phyloP scores from a whole-genome alignment of 2,329 filamentous ascomycete species.

The Trichoderma hamatum region DNA sequence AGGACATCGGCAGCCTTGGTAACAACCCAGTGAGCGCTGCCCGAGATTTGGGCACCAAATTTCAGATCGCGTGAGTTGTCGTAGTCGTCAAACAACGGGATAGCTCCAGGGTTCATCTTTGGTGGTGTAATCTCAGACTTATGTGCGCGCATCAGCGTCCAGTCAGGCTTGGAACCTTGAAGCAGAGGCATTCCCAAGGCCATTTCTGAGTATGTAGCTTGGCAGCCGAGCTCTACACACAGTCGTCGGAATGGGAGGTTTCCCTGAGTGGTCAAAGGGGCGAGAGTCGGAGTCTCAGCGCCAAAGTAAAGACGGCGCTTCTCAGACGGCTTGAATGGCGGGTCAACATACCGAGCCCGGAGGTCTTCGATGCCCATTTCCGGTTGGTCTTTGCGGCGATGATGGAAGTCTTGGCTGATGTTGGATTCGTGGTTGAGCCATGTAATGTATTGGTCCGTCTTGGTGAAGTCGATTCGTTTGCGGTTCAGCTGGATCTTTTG shows the following conservation, averaged over 20 bases:
- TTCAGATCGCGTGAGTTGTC: constrained; percentile 80
- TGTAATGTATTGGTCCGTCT: constrained; percentile 73
- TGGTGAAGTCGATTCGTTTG: constrained; percentile 69
- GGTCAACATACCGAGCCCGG: constrained; percentile 79
- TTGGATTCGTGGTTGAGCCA: constrained; percentile 72
- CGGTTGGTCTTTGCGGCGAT: constrained; percentile 48
- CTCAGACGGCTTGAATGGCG: constrained; percentile 86
- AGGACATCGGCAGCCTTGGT: constrained; percentile 86
- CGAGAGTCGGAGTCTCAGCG: constrained; percentile 88
- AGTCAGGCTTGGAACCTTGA: constrained; percentile 88
- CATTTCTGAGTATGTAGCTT: constrained; percentile 98
- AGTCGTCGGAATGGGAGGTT: constrained; percentile 93
- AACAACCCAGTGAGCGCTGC: constrained; percentile 87
- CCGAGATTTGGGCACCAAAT: constrained; percentile 91
- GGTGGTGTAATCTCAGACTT: constrained; percentile 78
- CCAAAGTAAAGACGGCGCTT: constrained; percentile 95
- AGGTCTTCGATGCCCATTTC: constrained; percentile 64
- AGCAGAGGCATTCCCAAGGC: constrained; percentile 88
- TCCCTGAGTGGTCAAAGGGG: constrained; percentile 93
- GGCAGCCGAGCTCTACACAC: constrained; percentile 84
- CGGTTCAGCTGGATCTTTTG: constrained; percentile 76
- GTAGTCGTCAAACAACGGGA: constrained; percentile 70
- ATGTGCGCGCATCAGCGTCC: constrained; percentile 93
- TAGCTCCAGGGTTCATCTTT: constrained; percentile 57
- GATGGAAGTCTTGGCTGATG: constrained; percentile 45